Base-by-base conservation (phyloP, 176 grass and related monocot genomes). In the Aegilops sharonensis region DNA sequence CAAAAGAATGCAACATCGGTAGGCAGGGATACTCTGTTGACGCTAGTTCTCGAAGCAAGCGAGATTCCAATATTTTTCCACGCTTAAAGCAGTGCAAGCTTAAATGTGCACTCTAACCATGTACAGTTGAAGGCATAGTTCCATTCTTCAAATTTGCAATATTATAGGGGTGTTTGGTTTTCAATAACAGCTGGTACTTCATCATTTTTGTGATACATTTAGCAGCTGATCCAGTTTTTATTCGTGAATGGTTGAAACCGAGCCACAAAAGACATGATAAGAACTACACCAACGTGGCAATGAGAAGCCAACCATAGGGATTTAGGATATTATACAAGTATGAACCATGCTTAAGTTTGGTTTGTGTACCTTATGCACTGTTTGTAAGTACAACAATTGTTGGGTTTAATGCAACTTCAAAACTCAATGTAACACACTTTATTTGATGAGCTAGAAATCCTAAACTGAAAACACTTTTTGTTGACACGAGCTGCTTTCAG, bases 351-450 rank as follows among this genome's bases (percentile, higher is more conserved):
- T 64, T 39, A 15, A 79, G 60, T 79, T 36, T 63, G 5, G 24
- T 70, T 54, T 36, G n/a, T 83, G 64, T 52, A 68, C 29, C 18
- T 12, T 72, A 70, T 83, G 72, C 73, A 76, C 4, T 76, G 14
- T 56, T 63, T 76, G 8, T 76, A 76, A 76, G 25, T 54, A 48
- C 9, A 32, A 50, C 25, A 30, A 32, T 21, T 20, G 27, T 32
- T 56, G 5, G 42, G 48, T 27, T 82, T 35, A 40, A 39, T 43
- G 32, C 21, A 62, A 42, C 68, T 62, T 9, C 15, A 75, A 64
- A 47, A 6, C 14, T 48, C 18, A 5, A 67, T 75, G 59, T 29
- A 39, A 84, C 43, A 11, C 50, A 64, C 15, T 39, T 43, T 13
- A 50, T 75, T 73, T 64, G 23, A 75, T 40, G 36, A 64, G 59